Base-by-base conservation (phyloP, 2,329 filamentous ascomycete genomes). In the Microdochium bolleyi region DNA sequence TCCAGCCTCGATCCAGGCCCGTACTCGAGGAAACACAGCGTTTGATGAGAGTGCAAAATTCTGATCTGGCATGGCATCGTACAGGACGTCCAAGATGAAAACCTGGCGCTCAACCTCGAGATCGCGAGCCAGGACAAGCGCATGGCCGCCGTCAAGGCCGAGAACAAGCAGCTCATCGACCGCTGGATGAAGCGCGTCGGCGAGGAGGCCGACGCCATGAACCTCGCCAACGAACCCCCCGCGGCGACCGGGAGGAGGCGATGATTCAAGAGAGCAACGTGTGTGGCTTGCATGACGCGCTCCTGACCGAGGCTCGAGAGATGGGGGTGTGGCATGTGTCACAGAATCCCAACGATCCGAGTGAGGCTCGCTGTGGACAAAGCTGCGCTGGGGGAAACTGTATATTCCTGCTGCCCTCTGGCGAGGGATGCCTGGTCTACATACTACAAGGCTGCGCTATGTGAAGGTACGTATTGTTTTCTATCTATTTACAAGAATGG, bases 101-200 rank as follows among this genome's bases (percentile, higher is more conserved):
- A 96, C 70, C 85, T 95, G 50, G 86, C 89, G 1, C 72, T 96
- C 49, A 92, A 92, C 60, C 76, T 97, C 58, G 88, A 97, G 69
- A 77, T 96, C 46, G 91, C 94, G 60, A 82, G 96, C 75, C 85
- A 87, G 2, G 91, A 95, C 67, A 82, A 92, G 66, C 83, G 84
- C 63, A 77, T 80, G 25, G 83, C 86, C 64, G 85, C 83, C 68
- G 73, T 95, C 57, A 82, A 84, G 64, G 79, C 77, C 54, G 94
- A 97, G 67, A 97, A 97, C 65, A 85, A 89, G 64, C 88, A 96
- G 59, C 76, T 99, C 52, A 84, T 96, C 51, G 87, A 91, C 66
- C 79, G 94, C 52, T 97, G 92, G 90, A 92, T 97, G 87, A 84
- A 83, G 64, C 79, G 87, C 57, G 94, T 94, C 80, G 87, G 85